Evolutionary conservation across 2,329 filamentous ascomycete genomes (phyloP).

Genomic region (Hymenoscyphus scutula): DNA sequence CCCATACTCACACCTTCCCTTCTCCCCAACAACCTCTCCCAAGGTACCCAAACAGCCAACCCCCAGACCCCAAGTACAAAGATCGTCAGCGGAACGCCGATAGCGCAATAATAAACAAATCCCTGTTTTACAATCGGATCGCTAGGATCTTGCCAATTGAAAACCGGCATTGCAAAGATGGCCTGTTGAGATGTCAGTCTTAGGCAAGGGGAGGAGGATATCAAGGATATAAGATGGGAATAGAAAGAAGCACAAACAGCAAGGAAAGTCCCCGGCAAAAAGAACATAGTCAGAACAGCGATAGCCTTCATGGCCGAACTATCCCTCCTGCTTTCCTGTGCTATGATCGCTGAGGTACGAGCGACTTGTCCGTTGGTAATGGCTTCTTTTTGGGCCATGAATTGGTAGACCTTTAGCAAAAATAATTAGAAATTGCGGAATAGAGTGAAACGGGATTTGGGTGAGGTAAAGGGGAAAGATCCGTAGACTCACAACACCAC

Average conservation of each 20-base stretch:
- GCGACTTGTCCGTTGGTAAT: constrained; percentile 9
- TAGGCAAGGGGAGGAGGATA: not conserved
- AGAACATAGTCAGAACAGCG: constrained; percentile 47
- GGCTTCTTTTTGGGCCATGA: constrained; percentile 14
- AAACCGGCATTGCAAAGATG: constrained; percentile 13
- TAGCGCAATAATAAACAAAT: too few species aligned
- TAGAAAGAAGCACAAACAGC: constrained; percentile 38
- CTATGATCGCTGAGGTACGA: constrained; percentile 18
- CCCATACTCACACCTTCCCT: too few species aligned
- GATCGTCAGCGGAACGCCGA: too few species aligned
- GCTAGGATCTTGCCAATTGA: constrained; percentile 6
- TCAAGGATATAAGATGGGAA: too few species aligned
- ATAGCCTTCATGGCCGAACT: constrained; percentile 52
- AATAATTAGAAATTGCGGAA: too few species aligned
- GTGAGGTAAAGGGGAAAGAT: not conserved
- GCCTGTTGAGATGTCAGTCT: not conserved
- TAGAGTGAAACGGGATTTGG: too few species aligned
- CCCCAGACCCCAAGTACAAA: too few species aligned
- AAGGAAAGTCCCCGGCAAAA: constrained; percentile 32
- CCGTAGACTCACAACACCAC: too few species aligned
- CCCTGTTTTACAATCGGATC: too few species aligned
- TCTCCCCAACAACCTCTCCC: too few species aligned
- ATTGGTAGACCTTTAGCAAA: constrained; percentile 12
- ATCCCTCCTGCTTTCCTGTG: constrained; percentile 36
- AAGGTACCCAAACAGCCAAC: too few species aligned